Evolutionary conservation across 768 basidiomycete species (phyloP).

Genomic region (Tricholoma saponaceum): DNA sequence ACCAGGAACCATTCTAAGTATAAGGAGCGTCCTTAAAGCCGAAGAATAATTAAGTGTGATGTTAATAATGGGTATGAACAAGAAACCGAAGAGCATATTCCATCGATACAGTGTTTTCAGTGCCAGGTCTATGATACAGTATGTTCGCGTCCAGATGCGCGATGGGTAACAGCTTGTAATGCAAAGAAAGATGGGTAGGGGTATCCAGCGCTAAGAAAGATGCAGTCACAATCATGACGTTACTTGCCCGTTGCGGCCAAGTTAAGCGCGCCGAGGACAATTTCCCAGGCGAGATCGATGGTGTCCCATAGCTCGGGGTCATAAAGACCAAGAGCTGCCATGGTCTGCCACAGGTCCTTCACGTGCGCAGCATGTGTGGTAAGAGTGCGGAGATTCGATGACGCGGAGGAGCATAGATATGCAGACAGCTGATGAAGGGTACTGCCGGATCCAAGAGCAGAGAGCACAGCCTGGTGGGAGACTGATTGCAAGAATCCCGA

Average conservation of each 20-base stretch:
- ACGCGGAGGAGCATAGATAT: slow-evolving; percentile 46
- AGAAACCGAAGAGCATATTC: slow-evolving; percentile 1
- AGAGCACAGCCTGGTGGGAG: slow-evolving; percentile 39
- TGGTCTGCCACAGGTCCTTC: slow-evolving; percentile 79
- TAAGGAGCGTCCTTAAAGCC: not conserved
- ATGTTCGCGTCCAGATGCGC: slow-evolving; percentile 8
- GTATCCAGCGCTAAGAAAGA: slow-evolving; percentile 1
- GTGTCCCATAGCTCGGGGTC: slow-evolving; percentile 75
- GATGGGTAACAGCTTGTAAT: not conserved
- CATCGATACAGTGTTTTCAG: slow-evolving; percentile 3
- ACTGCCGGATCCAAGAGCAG: slow-evolving; percentile 41
- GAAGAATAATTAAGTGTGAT: not conserved
- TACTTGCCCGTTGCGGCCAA: slow-evolving; percentile 37
- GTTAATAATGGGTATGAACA: not conserved
- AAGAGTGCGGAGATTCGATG: slow-evolving; percentile 38
- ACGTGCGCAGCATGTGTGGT: slow-evolving; percentile 61
- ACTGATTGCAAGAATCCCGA: slow-evolving; percentile 39
- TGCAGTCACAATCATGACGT: not conserved
- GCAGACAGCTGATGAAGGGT: slow-evolving; percentile 53
- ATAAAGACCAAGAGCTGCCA: slow-evolving; percentile 67
- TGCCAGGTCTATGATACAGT: slow-evolving; percentile 16
- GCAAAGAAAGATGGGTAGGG: not conserved
- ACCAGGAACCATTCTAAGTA: not conserved
- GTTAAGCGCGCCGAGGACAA: slow-evolving; percentile 56
- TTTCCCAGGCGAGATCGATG: slow-evolving; percentile 69